Base-by-base conservation (phyloP, 1,284 basidiomycete species). In the Papiliotrema nemorosa region DNA sequence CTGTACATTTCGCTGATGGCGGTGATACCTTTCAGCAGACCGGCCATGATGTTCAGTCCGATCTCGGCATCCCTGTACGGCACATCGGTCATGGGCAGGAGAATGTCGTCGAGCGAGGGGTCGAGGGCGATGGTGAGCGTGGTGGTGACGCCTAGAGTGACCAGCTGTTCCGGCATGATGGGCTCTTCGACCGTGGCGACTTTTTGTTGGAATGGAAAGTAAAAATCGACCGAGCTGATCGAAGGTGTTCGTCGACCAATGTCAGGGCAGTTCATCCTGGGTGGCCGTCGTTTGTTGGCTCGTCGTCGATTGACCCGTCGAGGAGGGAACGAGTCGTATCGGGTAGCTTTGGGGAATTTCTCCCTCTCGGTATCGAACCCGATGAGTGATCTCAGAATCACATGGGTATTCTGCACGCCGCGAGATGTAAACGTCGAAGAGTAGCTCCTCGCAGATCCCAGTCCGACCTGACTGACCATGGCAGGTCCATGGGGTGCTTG, bases 91-190 rank as follows among this genome's bases (percentile, higher is more conserved):
- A 62, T 64, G 0, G 68, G 64, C 2, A 44, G 33, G 24, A 70
- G 59, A 4, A 70, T 51, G 2, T 60, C 56, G 22, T 60, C 52
- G n/a, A 69, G 58, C n/a, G 54, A 54, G 0, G 66, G 63, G 3
- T 63, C 58, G 24, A 73, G 57, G 18, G 69, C 64, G 33, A 73
- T 57, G 3, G 59, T 54, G 36, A 73, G 64, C 3, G 63, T 60
- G 16, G 67, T 53, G 33, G 49, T 62, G 31, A 47, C 49, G 13
- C 63, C 66, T 13, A 59, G 57, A 5, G 70, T 69, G 25, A 66
- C 50, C 37, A 71, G 60, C 10, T 44, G 33, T 52, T 72, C 70
- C 36, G 67, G 66, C 7, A 44, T 22, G 5, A 58, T 58, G 22
- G 67, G 68, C 9, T 67, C 55, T 18, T 37, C 41, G 39, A 41